Percentiles rank a stretch among this genome's conserved stretches.
These are phyloP conservation scores for Fusarium concolor DNA, from an alignment of 2,329 filamentous ascomycete species.

Conservation along the genomic window DNA sequence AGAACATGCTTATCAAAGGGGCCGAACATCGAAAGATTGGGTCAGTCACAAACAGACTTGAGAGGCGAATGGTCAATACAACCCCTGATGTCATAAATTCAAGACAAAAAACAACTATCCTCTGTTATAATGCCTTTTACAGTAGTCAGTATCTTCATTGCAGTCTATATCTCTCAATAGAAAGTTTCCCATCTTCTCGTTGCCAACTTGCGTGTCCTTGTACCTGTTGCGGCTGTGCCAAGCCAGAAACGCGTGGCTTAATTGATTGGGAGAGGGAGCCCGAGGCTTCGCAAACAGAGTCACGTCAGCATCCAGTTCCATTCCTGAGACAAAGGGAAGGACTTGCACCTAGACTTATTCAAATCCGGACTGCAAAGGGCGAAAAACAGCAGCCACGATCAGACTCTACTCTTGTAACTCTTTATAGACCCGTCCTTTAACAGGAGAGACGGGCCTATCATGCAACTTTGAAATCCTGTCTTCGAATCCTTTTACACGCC, in stretches of 20 bases:
- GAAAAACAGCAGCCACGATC: slow-evolving; percentile 12
- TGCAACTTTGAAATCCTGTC: slow-evolving; percentile 28
- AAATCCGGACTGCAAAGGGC: slow-evolving; percentile 31
- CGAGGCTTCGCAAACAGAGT: slow-evolving; percentile 14
- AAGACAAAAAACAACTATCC: background rate
- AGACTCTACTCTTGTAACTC: slow-evolving; percentile 9
- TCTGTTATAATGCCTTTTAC: background rate
- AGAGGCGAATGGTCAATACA: slow-evolving; percentile 13
- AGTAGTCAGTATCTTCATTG: background rate
- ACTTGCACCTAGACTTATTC: slow-evolving; percentile 25
- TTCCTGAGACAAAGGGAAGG: slow-evolving; percentile 35
- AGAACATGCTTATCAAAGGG: slow-evolving; percentile 27
- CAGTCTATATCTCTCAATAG: background rate
- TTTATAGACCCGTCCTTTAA: slow-evolving; percentile 2
- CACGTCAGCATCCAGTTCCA: slow-evolving; percentile 41
- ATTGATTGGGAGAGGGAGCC: slow-evolving; percentile 38
- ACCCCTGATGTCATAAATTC: slow-evolving; percentile 25
- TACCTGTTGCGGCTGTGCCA: slow-evolving; percentile 38
- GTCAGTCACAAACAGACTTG: slow-evolving; percentile 8
- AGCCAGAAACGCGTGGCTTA: slow-evolving; percentile 33
- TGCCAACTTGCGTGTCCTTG: slow-evolving; percentile 9
- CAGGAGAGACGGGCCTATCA: slow-evolving; percentile 29
- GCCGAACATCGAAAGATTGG: background rate
- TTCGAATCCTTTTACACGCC: slow-evolving; percentile 17
- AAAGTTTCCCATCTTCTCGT: background rate